Evolutionary conservation across 2,329 filamentous ascomycete genomes (phyloP).

Genomic region (Didymella keratinophila): DNA sequence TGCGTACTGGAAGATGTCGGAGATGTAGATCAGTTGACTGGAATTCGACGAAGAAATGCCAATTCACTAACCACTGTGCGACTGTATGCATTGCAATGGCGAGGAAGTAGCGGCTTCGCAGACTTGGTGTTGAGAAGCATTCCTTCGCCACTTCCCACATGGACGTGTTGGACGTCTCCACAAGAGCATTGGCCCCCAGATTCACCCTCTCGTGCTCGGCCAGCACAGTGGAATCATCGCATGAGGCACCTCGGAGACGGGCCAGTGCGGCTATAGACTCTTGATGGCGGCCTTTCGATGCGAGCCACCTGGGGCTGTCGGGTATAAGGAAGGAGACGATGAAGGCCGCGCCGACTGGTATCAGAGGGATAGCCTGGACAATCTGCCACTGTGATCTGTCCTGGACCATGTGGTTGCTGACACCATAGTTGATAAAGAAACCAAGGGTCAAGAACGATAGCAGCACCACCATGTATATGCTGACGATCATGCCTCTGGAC

Average conservation of each 20-base stretch:
- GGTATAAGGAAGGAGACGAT: neutral
- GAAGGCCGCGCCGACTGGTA: conserved; percentile 1
- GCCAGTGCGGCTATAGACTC: neutral
- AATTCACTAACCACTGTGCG: neutral
- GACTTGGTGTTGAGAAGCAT: neutral
- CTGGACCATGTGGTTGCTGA: neutral
- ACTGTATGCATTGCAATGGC: neutral
- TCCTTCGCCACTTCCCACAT: neutral
- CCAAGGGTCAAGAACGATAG: neutral
- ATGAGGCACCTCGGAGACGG: neutral
- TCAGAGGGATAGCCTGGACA: conserved; percentile 1
- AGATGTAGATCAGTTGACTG: too few relatives aligned
- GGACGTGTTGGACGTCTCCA: neutral
- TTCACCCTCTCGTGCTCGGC: conserved; percentile 1
- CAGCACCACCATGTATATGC: conserved; percentile 6
- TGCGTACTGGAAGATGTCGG: conserved; percentile 3
- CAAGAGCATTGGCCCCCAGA: neutral
- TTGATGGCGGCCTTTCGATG: neutral
- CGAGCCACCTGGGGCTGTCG: neutral
- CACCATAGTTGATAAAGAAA: conserved; percentile 3
- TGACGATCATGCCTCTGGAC: conserved; percentile 2
- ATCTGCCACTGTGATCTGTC: conserved; percentile 3
- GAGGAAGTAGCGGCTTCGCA: conserved; percentile 1
- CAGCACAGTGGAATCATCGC: neutral
- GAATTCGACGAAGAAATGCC: too few relatives aligned